Conservation (phyloP, 2,329 filamentous ascomycete species). For the Cadophora malorum region DNA sequence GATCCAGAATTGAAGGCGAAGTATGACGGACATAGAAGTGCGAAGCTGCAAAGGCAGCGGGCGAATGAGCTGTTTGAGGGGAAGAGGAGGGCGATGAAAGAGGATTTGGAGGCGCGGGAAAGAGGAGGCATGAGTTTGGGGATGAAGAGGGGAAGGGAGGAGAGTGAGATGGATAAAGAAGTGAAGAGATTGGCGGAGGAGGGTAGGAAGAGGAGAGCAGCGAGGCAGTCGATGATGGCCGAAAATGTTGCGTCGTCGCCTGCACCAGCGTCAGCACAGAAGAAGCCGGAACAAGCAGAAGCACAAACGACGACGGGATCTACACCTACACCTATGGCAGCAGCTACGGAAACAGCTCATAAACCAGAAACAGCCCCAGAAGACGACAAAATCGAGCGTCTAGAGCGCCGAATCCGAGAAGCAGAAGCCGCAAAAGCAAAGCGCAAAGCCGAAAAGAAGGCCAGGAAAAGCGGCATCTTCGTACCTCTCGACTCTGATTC, state of each 20-base stretch:
- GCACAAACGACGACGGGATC: constrained; percentile 8
- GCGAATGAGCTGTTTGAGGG: constrained; percentile 77
- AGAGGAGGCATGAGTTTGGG: constrained; percentile 56
- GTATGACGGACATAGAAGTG: constrained; percentile 80
- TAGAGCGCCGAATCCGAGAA: constrained; percentile 53
- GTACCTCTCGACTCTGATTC: constrained; percentile 40
- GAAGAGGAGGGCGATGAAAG: constrained; percentile 76
- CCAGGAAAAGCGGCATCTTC: constrained; percentile 47
- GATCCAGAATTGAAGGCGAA: constrained; percentile 72
- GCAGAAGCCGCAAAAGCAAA: constrained; percentile 49
- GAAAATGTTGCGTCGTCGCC: constrained; percentile 37
- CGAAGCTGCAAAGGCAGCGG: constrained; percentile 70
- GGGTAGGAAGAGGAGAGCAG: constrained; percentile 56
- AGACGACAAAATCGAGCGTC: constrained; percentile 51
- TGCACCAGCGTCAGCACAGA: constrained; percentile 29
- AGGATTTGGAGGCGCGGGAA: constrained; percentile 84
- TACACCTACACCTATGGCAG: constrained; percentile 10
- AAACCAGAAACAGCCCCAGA: constrained; percentile 39
- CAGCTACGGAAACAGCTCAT: constrained; percentile 10
- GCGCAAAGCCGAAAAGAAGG: constrained; percentile 47
- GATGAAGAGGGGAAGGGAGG: constrained; percentile 63
- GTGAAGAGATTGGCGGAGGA: constrained; percentile 59
- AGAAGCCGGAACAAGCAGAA: constrained; percentile 24
- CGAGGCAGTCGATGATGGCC: constrained; percentile 51
- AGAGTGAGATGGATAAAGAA: constrained; percentile 56